Conservation (phyloP, 2,329 filamentous ascomycete species). For the Cladosporium sp. region DNA sequence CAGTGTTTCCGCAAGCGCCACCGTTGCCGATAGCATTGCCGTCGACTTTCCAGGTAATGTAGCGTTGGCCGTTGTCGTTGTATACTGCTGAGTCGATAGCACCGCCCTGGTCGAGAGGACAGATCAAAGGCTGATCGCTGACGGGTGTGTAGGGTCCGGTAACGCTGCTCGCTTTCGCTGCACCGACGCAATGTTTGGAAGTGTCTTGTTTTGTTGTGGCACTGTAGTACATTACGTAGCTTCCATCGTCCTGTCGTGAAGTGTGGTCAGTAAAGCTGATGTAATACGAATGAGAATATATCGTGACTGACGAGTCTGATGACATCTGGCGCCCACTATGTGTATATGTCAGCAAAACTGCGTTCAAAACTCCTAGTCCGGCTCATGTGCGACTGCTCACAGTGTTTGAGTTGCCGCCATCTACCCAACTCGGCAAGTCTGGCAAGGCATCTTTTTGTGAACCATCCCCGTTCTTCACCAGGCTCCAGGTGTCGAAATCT, state of each 20-base stretch:
- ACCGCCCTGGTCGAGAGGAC: slow-evolving; percentile 31
- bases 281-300: background rate
- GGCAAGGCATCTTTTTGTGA: slow-evolving; percentile 56
- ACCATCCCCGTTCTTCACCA: slow-evolving; percentile 44
- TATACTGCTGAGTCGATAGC: slow-evolving; percentile 35
- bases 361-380: slow-evolving; percentile 40
- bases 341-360: background rate
- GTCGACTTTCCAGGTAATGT: slow-evolving; percentile 35
- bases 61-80: slow-evolving; percentile 32
- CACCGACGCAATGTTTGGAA: slow-evolving; percentile 34
- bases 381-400: slow-evolving; percentile 58
- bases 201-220: slow-evolving; percentile 29
- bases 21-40: slow-evolving; percentile 32
- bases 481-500: slow-evolving; percentile 51
- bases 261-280: background rate
- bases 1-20: slow-evolving; percentile 31
- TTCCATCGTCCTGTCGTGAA: slow-evolving; percentile 23
- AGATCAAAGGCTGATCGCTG: slow-evolving; percentile 27
- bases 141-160: slow-evolving; percentile 31
- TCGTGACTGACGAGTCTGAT: slow-evolving; percentile 40
- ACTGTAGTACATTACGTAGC: slow-evolving; percentile 35
- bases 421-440: slow-evolving; percentile 52
- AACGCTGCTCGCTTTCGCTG: slow-evolving; percentile 28
- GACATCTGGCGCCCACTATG: slow-evolving; percentile 64
- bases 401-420: slow-evolving; percentile 51